Conservation (phyloP, 2,329 filamentous ascomycete species). For the Fusarium oligoseptatum region DNA sequence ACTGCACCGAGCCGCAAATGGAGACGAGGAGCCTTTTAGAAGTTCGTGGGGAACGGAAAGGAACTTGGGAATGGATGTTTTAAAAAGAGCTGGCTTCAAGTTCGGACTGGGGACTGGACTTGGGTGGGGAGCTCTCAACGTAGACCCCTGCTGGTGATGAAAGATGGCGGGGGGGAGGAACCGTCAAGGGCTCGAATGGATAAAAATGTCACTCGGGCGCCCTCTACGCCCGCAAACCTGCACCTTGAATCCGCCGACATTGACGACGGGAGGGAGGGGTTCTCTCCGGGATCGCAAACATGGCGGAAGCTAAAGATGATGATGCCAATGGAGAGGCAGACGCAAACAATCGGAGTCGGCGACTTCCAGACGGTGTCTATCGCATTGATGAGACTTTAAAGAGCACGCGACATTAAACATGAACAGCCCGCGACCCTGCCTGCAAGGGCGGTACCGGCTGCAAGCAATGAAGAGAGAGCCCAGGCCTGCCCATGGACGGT, state of each 20-base stretch:
- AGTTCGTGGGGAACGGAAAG: neutral
- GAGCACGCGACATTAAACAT: constrained; percentile 39
- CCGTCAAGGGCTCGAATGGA: constrained; percentile 8
- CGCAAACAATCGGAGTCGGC: neutral
- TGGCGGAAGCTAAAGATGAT: neutral
- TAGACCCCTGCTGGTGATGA: constrained; percentile 7
- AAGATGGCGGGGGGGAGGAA: constrained; percentile 12
- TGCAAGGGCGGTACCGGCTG: neutral
- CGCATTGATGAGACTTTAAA: neutral
- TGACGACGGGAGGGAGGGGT: constrained; percentile 16
- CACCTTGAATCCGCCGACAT: constrained; percentile 39
- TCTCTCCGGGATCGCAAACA: neutral
- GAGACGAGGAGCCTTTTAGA: neutral
- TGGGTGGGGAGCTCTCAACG: neutral
- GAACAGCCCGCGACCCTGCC: neutral
- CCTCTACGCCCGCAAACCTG: constrained; percentile 44
- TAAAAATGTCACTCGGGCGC: constrained; percentile 33
- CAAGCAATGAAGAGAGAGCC: neutral
- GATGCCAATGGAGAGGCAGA: neutral
- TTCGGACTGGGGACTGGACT: neutral
- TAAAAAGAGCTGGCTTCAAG: neutral
- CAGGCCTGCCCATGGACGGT: neutral
- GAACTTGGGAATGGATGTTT: neutral
- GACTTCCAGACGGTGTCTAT: neutral
- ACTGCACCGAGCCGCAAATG: constrained; percentile 6